Evolutionary conservation across 2,329 filamentous ascomycete genomes (phyloP), one percentile per base, ranked within the genome.

Genomic region (Cercospora zeae-maydis): DNA sequence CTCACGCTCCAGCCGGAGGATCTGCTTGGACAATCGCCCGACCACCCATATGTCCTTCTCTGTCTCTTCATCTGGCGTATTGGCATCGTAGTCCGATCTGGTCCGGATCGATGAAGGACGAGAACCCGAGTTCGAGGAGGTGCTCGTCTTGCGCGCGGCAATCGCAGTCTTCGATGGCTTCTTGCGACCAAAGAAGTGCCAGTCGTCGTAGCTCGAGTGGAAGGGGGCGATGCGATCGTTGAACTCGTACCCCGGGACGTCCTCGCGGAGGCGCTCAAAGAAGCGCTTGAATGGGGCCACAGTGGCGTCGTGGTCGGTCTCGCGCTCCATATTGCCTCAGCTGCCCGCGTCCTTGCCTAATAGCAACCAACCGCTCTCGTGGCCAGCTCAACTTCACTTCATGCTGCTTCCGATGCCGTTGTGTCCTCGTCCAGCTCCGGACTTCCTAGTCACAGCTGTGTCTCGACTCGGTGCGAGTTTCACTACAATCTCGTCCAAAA

Each of bases 1-100:
- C 62, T 93, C 89, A 65, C 93, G 84, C 79, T 98, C 93, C 69
- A 97, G 86, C 7, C 93, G 87, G 58, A 96, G 80, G 14, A 88
- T 84, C 77, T 96, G 91, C 65, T 86, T 88, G 0, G 93, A 96
- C 49, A 97, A 83, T 21, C 92, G 87, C 47, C 92, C 93, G 30
- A 96, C 81, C 5, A 97, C 88, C 7, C 84, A 83, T 14, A 67
- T 47, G 36, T 74, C 70, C 58, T 68, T 66, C 58, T 72, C 69
- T 47, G 69, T 66, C 63, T 70, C 67, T 30, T 70, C 69, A n/a
- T 73, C 72, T 51, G 63, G 64, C 6, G 64, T 51, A 42, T 56
- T 63, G 14, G 58, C 65, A 53, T 70, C 70, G 53, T 67, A 72
- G 34, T 74, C 66, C 24, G 72, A 73, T 54, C 64, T 63, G 7